These are phyloP conservation scores for Myriosclerotinia curreyana DNA, from an alignment of 2,329 filamentous ascomycete species.

Conservation along the genomic window DNA sequence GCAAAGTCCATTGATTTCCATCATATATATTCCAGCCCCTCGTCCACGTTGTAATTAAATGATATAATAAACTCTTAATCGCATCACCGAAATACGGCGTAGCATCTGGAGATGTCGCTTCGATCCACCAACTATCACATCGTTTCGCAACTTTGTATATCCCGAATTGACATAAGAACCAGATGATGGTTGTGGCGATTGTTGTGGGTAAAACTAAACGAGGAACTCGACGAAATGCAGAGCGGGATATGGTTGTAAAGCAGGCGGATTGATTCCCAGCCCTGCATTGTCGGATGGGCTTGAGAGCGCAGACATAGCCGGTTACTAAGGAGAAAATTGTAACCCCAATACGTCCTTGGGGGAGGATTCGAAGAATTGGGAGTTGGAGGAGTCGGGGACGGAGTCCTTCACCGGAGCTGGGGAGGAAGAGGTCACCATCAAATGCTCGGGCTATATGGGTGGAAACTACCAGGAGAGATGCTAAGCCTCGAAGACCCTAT, in stretches of 20 bases:
- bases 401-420: slow-evolving; percentile 45
- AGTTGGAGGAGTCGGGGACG: slow-evolving; percentile 53
- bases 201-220: slow-evolving; percentile 57
- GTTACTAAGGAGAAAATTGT: slow-evolving; percentile 64
- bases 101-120: slow-evolving; percentile 47
- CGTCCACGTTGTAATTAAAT: slow-evolving; percentile 52
- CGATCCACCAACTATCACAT: slow-evolving; percentile 59
- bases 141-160: slow-evolving; percentile 54
- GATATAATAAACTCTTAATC: slow-evolving; percentile 45
- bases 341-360: slow-evolving; percentile 62
- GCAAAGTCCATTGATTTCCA: slow-evolving; percentile 56
- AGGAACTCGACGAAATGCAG: slow-evolving; percentile 56
- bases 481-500: slow-evolving; percentile 55
- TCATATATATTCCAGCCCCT: slow-evolving; percentile 52
- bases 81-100: slow-evolving; percentile 44
- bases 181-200: slow-evolving; percentile 53
- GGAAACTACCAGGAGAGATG: slow-evolving; percentile 53
- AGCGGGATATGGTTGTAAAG: slow-evolving; percentile 53
- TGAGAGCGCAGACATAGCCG: slow-evolving; percentile 61
- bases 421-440: slow-evolving; percentile 49
- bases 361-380: slow-evolving; percentile 56
- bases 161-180: slow-evolving; percentile 55
- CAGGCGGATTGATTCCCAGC: slow-evolving; percentile 53
- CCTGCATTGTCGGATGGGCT: slow-evolving; percentile 55
- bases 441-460: slow-evolving; percentile 54